These are phyloP conservation scores for Pseudogymnoascus sp. DNA, from an alignment of 2,329 filamentous ascomycete genomes.

Conservation along the genomic window DNA sequence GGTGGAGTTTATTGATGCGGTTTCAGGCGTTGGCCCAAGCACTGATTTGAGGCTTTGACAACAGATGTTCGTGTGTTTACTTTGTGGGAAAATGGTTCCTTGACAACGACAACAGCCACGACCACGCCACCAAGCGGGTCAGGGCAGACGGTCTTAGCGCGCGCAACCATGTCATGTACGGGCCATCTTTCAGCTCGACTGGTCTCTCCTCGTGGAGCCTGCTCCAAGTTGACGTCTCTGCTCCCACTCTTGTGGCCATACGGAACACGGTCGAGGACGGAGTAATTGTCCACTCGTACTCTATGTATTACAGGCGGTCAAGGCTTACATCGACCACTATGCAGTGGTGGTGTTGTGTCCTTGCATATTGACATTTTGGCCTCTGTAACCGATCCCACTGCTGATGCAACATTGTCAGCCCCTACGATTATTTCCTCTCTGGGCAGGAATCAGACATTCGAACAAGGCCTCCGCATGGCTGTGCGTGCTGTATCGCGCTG, in stretches of 20 bases:
- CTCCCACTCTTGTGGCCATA: background rate
- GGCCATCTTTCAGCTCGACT: slow-evolving; percentile 2
- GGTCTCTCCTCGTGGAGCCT: background rate
- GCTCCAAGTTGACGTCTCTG: background rate
- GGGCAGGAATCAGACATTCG: background rate
- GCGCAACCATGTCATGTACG: background rate
- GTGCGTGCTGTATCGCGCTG: background rate
- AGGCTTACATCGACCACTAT: background rate
- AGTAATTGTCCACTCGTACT: background rate
- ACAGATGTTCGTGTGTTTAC: background rate
- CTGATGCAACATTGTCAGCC: background rate
- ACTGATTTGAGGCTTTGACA: slow-evolving; percentile 1
- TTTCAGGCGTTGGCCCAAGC: background rate
- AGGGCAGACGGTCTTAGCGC: background rate
- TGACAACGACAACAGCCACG: background rate
- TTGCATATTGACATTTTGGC: background rate
- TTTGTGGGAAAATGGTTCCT: background rate
- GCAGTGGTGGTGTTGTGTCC: background rate
- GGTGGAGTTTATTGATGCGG: background rate
- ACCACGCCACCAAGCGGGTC: background rate
- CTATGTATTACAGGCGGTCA: background rate
- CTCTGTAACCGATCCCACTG: background rate
- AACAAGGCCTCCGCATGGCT: slow-evolving; percentile 2
- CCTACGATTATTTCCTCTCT: slow-evolving; percentile 5
- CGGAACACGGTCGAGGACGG: background rate